These are phyloP conservation scores for Russula earlei DNA, from an alignment of 768 basidiomycete genomes.

Conservation along the genomic window DNA sequence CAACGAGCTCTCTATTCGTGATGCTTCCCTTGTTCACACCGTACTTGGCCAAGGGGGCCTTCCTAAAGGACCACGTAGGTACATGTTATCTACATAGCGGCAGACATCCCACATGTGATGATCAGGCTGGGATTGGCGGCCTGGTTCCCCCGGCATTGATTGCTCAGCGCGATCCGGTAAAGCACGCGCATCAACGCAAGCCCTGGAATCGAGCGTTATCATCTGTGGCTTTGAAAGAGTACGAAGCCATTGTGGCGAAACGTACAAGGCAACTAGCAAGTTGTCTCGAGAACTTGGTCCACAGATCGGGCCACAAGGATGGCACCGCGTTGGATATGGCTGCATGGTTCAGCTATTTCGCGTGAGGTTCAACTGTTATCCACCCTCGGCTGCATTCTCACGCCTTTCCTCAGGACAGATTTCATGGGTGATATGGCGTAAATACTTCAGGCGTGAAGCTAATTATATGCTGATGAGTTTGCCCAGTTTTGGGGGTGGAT, in stretches of 20 bases:
- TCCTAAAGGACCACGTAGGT: slow-evolving; percentile 16
- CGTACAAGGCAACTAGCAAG: slow-evolving; percentile 27
- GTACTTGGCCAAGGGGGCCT: slow-evolving; percentile 14
- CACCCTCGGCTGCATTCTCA: too few relatives aligned
- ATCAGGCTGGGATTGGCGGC: slow-evolving; percentile 10
- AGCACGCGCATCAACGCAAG: slow-evolving; percentile 34
- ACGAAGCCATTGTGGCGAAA: slow-evolving; percentile 30
- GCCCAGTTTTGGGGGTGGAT: not conserved
- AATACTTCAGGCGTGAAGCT: too few relatives aligned
- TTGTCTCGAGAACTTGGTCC: slow-evolving; percentile 15
- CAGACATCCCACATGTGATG: not conserved
- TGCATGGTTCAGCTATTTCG: slow-evolving; percentile 30
- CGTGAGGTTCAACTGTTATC: slow-evolving; percentile 24
- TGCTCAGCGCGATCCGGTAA: slow-evolving; percentile 27
- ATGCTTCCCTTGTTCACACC: not conserved
- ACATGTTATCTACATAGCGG: not conserved
- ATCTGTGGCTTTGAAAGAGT: slow-evolving; percentile 34
- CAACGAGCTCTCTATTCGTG: slow-evolving; percentile 7
- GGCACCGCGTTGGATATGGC: slow-evolving; percentile 26
- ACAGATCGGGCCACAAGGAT: not conserved
- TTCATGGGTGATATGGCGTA: too few relatives aligned
- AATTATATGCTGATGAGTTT: too few relatives aligned
- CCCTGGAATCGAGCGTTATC: slow-evolving; percentile 38
- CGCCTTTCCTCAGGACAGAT: too few relatives aligned
- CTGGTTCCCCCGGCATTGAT: slow-evolving; percentile 23